These are phyloP conservation scores for Salvia splendens DNA, from an alignment of 257 asterid genomes.

Conservation along the genomic window DNA sequence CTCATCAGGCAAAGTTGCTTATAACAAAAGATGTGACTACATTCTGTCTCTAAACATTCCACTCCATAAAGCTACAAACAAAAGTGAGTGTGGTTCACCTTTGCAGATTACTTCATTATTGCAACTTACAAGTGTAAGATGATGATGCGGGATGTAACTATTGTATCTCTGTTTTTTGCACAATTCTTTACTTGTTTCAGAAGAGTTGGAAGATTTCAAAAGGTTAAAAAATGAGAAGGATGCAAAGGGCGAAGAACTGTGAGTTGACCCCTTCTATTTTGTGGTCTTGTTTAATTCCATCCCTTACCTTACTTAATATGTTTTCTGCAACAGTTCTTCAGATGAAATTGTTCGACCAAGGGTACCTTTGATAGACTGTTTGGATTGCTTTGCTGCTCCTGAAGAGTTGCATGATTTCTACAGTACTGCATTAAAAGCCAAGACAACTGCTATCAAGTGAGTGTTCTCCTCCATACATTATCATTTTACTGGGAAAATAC, in stretches of 20 bases:
- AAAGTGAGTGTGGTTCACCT: slow-evolving; percentile 53
- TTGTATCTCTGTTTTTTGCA: slow-evolving; percentile 30
- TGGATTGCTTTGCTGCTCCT: slow-evolving; percentile 78
- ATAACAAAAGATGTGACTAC: slow-evolving; percentile 76
- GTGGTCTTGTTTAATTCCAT: slow-evolving; percentile 12
- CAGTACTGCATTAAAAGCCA: slow-evolving; percentile 75
- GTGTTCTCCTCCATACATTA: slow-evolving; percentile 32
- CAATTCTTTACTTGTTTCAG: slow-evolving; percentile 41
- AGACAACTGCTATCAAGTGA: slow-evolving; percentile 88
- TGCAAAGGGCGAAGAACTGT: slow-evolving; percentile 78
- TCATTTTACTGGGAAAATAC: slow-evolving; percentile 16
- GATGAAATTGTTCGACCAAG: slow-evolving; percentile 92
- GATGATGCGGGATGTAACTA: slow-evolving; percentile 18
- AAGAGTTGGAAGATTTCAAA: slow-evolving; percentile 67
- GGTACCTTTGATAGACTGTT: slow-evolving; percentile 79
- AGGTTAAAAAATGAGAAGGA: slow-evolving; percentile 72
- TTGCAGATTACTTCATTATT: background rate
- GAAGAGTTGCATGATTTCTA: slow-evolving; percentile 90
- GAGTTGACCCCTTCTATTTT: slow-evolving; percentile 44
- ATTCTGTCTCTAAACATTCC: slow-evolving; percentile 87
- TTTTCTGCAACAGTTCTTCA: slow-evolving; percentile 54
- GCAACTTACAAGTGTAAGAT: slow-evolving; percentile 17
- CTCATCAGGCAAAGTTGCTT: slow-evolving; percentile 87
- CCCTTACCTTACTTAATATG: slow-evolving; percentile 31
- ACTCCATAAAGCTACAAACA: slow-evolving; percentile 81